Percentiles rank a stretch among this genome's conserved stretches.
phyloP scores from a whole-genome alignment of 2,329 filamentous ascomycete species.

The Diplodia mutila region DNA sequence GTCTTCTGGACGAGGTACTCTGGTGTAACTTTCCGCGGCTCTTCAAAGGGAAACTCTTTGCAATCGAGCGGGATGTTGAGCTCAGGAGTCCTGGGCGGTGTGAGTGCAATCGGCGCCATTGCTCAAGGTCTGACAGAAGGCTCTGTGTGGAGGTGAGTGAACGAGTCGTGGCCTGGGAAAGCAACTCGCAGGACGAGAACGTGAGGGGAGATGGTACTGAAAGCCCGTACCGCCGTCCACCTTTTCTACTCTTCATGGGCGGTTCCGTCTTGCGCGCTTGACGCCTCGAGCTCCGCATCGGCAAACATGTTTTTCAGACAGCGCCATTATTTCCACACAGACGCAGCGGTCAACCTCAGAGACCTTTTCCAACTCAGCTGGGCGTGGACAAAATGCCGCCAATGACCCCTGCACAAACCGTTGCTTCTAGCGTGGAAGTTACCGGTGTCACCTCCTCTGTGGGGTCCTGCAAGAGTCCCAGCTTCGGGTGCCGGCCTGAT shows the following conservation, averaged over 20 bases:
- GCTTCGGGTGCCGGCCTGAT: background rate
- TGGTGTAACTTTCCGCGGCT: slow-evolving; percentile 44
- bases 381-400: background rate
- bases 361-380: slow-evolving; percentile 14
- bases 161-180: background rate
- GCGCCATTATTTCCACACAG: background rate
- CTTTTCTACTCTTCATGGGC: background rate
- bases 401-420: background rate
- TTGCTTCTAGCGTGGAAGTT: background rate
- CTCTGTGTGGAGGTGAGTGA: background rate
- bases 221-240: background rate
- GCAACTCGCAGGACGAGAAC: background rate
- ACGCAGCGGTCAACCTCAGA: background rate
- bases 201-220: background rate
- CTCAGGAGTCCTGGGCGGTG: background rate
- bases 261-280: background rate
- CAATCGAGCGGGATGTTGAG: background rate
- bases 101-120: background rate
- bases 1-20: slow-evolving; percentile 81
- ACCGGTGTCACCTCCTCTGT: background rate
- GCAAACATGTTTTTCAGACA: background rate
- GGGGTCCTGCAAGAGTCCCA: background rate
- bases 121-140: background rate
- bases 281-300: background rate
- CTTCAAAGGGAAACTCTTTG: background rate